These are phyloP conservation scores for Fomitopsis betulina DNA, from an alignment of 1,284 basidiomycete genomes.

Conservation along the genomic window DNA sequence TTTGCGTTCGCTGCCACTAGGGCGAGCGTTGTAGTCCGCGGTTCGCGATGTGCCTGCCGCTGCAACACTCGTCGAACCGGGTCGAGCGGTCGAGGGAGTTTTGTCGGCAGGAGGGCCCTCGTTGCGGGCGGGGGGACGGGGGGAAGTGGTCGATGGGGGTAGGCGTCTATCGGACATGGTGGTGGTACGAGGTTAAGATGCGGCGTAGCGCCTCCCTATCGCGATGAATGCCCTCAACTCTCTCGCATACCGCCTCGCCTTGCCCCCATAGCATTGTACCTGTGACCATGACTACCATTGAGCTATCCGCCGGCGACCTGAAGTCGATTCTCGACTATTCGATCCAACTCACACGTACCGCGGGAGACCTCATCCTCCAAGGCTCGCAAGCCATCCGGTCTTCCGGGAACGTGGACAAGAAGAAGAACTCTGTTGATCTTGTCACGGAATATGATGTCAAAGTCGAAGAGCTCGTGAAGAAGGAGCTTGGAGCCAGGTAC, in stretches of 20 bases:
- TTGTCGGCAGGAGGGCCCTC: too few relatives aligned
- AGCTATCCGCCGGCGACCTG: conserved; percentile 39
- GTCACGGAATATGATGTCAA: conserved; percentile 97
- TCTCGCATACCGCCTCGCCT: background rate
- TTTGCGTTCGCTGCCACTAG: too few relatives aligned
- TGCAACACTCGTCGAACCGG: too few relatives aligned
- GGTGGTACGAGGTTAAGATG: too few relatives aligned
- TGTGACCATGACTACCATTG: background rate
- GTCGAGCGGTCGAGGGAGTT: too few relatives aligned
- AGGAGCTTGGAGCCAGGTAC: conserved; percentile 63
- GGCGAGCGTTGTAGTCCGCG: too few relatives aligned
- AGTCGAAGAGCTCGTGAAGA: conserved; percentile 84
- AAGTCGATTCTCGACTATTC: conserved; percentile 71
- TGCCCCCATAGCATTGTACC: background rate
- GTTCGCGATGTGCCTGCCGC: too few relatives aligned
- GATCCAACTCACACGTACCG: conserved; percentile 63
- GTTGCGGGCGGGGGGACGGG: too few relatives aligned
- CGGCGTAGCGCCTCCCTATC: too few relatives aligned
- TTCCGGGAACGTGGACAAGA: conserved; percentile 63
- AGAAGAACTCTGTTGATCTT: conserved; percentile 89
- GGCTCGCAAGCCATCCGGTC: conserved; percentile 69
- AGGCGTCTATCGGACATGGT: too few relatives aligned
- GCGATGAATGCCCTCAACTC: background rate
- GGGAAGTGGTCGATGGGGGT: too few relatives aligned
- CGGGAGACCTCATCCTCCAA: conserved; percentile 69